These are phyloP conservation scores for Beauveria asiatica DNA, from an alignment of 2,329 filamentous ascomycete genomes.

Conservation along the genomic window DNA sequence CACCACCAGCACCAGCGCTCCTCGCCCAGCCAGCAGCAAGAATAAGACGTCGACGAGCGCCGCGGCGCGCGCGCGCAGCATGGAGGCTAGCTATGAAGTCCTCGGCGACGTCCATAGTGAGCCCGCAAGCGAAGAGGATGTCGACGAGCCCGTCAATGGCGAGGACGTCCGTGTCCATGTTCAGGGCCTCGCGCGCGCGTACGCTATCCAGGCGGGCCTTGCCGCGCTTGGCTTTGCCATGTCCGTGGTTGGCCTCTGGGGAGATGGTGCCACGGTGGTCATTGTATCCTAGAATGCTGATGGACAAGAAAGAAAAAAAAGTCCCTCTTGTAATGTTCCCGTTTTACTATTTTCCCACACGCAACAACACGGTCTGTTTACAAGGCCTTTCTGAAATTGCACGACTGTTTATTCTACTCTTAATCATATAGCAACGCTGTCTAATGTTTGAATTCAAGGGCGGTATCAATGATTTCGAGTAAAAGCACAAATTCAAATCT, in stretches of 20 bases:
- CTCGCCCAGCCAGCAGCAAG: neutral
- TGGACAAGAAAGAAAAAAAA: neutral
- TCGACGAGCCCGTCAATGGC: slow-evolving; percentile 44
- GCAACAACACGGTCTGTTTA: neutral
- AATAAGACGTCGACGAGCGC: no score
- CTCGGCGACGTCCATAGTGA: slow-evolving; percentile 47
- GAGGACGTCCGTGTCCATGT: slow-evolving; percentile 53
- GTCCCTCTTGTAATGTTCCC: neutral
- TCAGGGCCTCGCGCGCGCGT: slow-evolving; percentile 45
- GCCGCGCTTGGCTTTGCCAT: slow-evolving; percentile 50
- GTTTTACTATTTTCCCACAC: neutral
- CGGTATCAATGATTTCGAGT: neutral
- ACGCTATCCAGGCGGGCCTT: slow-evolving; percentile 45
- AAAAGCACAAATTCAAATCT: neutral
- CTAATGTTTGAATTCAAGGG: neutral
- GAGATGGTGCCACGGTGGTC: slow-evolving; percentile 42
- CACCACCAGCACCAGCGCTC: slow-evolving; percentile 19
- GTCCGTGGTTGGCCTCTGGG: slow-evolving; percentile 58
- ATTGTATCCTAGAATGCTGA: slow-evolving; percentile 22
- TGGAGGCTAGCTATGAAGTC: slow-evolving; percentile 68
- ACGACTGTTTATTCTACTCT: neutral
- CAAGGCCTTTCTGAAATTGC: neutral
- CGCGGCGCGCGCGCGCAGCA: slow-evolving; percentile 29
- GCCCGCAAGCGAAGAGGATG: slow-evolving; percentile 42
- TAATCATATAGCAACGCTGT: slow-evolving; percentile 1